A percentile compares a stretch with the other conserved stretches of the same genome.
These are phyloP conservation scores for Ophiostoma novo-ulmi DNA, from an alignment of 2,329 filamentous ascomycete species.

Conservation along the genomic window DNA sequence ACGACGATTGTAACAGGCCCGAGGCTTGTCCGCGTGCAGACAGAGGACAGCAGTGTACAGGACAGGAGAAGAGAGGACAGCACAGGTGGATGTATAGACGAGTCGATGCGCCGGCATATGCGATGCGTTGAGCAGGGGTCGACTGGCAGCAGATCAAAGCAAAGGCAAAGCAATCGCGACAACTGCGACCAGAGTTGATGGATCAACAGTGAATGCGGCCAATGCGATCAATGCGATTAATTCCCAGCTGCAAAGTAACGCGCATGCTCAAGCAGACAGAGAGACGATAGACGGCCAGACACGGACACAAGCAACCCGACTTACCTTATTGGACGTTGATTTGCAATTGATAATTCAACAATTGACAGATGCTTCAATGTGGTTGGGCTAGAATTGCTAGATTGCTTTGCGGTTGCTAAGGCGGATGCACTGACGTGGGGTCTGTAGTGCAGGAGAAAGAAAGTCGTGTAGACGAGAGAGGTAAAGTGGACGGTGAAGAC, in stretches of 20 bases:
- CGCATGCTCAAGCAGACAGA: not conserved
- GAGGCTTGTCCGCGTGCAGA: not conserved
- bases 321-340: conserved; percentile 1
- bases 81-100: not conserved
- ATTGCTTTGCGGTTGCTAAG: conserved; percentile 22
- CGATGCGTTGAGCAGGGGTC: not conserved
- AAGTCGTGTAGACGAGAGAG: not conserved
- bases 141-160: not conserved
- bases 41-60: not conserved
- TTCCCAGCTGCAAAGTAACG: not conserved
- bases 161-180: not conserved
- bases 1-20: not conserved
- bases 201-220: not conserved
- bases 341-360: not conserved
- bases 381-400: conserved; percentile 26
- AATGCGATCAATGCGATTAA: not conserved
- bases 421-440: conserved; percentile 26
- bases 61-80: not conserved
- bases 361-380: not conserved
- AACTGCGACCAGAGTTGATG: not conserved
- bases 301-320: not conserved
- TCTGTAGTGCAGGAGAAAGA: conserved; percentile 22
- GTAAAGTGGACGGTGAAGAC: not conserved
- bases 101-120: not conserved
- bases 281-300: not conserved